Percentiles rank a stretch among this genome's conserved stretches.
These are phyloP conservation scores for Podochytrium sp. DNA, from an alignment of 192 early-diverging fungal genomes.

Conservation along the genomic window DNA sequence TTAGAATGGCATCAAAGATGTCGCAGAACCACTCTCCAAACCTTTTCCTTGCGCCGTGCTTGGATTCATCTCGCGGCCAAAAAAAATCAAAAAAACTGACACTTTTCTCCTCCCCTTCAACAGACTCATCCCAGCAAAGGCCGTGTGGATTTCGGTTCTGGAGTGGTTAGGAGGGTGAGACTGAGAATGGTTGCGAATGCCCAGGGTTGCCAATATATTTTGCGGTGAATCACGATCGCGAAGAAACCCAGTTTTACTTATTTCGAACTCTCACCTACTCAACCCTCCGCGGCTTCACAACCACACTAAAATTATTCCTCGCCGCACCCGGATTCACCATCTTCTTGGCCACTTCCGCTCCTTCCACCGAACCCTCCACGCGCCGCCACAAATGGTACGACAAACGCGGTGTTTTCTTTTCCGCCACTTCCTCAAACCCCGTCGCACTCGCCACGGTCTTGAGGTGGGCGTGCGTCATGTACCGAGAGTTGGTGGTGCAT, in stretches of 20 bases:
- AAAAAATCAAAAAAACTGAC: too few relatives aligned
- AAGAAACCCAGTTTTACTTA: too few relatives aligned
- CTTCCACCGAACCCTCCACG: conserved; percentile 11
- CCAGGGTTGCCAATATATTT: too few relatives aligned
- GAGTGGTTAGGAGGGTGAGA: too few relatives aligned
- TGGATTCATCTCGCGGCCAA: too few relatives aligned
- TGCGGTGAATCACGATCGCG: too few relatives aligned
- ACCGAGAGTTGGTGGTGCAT: conserved; percentile 84
- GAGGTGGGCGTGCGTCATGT: conserved; percentile 77
- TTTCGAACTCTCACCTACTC: too few relatives aligned
- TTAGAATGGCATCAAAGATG: background rate
- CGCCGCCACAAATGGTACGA: conserved; percentile 75
- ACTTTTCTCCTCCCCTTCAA: too few relatives aligned
- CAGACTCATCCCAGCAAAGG: too few relatives aligned
- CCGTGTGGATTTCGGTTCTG: too few relatives aligned
- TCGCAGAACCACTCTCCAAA: background rate
- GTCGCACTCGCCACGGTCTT: conserved; percentile 63
- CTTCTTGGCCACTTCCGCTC: conserved; percentile 54
- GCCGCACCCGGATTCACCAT: conserved; percentile 65
- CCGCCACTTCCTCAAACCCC: conserved; percentile 63
- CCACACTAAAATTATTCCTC: conserved; percentile 79
- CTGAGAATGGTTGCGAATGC: too few relatives aligned
- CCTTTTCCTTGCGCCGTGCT: too few relatives aligned
- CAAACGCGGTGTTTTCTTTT: conserved; percentile 76
- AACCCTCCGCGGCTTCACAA: conserved; percentile 38